Evolutionary conservation across 2,329 filamentous ascomycete species (phyloP).

Genomic region (Paraphaeosphaeria sporulosa): DNA sequence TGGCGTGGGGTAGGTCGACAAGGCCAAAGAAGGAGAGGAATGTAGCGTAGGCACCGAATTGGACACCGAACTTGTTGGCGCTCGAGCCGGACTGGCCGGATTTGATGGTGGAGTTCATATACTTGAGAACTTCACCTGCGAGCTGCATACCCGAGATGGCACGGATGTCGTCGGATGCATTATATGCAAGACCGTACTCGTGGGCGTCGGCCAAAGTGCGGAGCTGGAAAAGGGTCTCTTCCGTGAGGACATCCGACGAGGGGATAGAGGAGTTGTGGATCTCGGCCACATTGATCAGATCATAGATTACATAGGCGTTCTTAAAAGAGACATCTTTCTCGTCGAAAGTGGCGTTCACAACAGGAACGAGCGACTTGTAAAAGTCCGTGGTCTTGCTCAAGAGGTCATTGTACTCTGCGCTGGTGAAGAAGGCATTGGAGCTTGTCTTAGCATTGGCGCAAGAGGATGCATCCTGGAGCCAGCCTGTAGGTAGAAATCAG

Average conservation of each 20-base stretch:
- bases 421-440: conserved; percentile 66
- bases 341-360: conserved; percentile 62
- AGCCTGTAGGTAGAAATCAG: conserved; percentile 37
- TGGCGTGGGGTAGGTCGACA: conserved; percentile 58
- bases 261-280: conserved; percentile 72
- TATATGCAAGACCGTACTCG: conserved; percentile 85
- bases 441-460: conserved; percentile 64
- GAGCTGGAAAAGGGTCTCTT: conserved; percentile 67
- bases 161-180: conserved; percentile 61
- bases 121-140: conserved; percentile 54
- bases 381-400: conserved; percentile 60
- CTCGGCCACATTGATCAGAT: conserved; percentile 67
- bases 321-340: conserved; percentile 61
- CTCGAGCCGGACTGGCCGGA: conserved; percentile 33
- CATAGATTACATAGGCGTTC: conserved; percentile 70
- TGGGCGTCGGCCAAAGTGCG: conserved; percentile 78
- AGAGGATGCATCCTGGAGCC: conserved; percentile 65
- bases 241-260: conserved; percentile 64
- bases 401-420: conserved; percentile 57
- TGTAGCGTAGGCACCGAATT: conserved; percentile 68
- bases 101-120: conserved; percentile 54
- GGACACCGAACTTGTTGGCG: conserved; percentile 57
- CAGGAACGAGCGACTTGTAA: conserved; percentile 60
- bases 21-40: conserved; percentile 70
- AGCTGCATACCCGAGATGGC: conserved; percentile 58